Percentiles rank a stretch among this genome's conserved stretches.
phyloP scores from a whole-genome alignment of 2,329 filamentous ascomycete species.

The Thyridium curvatum region DNA sequence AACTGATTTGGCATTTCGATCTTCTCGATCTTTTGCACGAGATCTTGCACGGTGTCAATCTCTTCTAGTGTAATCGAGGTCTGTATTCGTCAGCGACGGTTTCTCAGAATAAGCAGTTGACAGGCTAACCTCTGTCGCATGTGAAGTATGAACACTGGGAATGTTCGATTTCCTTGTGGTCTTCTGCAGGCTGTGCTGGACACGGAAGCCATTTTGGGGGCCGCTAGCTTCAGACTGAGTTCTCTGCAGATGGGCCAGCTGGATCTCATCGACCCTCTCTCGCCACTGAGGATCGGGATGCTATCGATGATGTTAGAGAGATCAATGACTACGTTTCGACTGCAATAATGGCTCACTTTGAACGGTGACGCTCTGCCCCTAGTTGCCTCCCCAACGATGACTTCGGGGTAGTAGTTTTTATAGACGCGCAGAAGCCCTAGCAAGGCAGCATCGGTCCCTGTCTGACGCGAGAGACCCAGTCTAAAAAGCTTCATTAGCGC shows the following conservation, averaged over 20 bases:
- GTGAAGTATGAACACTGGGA: constrained; percentile 67
- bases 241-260: constrained; percentile 47
- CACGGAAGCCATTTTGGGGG: constrained; percentile 53
- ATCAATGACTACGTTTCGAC: too few relatives aligned
- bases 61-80: constrained; percentile 67
- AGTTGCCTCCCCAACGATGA: constrained; percentile 67
- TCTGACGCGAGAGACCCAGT: constrained; percentile 50
- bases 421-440: constrained; percentile 73
- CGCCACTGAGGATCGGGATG: constrained; percentile 76
- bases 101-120: constrained; percentile 23
- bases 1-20: constrained; percentile 80
- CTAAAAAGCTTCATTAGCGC: constrained; percentile 26
- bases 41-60: constrained; percentile 62
- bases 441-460: constrained; percentile 67
- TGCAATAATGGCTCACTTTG: constrained; percentile 34
- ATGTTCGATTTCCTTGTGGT: constrained; percentile 46
- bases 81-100: constrained; percentile 24
- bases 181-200: constrained; percentile 47
- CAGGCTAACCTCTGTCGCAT: constrained; percentile 55
- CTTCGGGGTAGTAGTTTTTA: constrained; percentile 87
- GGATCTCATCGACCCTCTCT: constrained; percentile 59
- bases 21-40: constrained; percentile 68
- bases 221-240: constrained; percentile 32
- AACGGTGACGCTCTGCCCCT: constrained; percentile 56
- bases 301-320: constrained; percentile 21